Evolutionary conservation across 345 rosid genomes (phyloP), one percentile per base, ranked within the genome.

Genomic region (Alliaria petiolata): DNA sequence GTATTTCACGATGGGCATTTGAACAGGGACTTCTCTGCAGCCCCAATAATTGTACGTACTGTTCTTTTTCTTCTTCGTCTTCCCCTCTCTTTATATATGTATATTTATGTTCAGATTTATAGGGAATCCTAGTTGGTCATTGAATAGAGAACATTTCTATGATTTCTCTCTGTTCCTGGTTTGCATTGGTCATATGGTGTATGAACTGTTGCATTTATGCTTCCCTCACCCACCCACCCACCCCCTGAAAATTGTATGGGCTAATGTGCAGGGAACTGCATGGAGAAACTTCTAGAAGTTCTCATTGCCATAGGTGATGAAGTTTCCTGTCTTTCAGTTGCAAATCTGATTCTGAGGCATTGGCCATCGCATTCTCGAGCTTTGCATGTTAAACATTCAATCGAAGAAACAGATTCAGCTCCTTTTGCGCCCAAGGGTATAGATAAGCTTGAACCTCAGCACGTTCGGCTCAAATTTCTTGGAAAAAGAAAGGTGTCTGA

Each of bases 331-430:
- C 90, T 95, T 60, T 84, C 97, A 67, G 88, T 95, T 43, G 91
- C 96, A 40, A 91, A 91, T 69, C 79, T 95, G 87, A 95, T 95
- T 81, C 78, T 95, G 83, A 87, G 93, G 82, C 97, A 86, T 45
- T 95, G 99, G 99, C 99, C 99, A 62, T 95, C 95, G 25, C 99
- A 95, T 87, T 77, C 92, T 80, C 95, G 99, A 73, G 96, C 99
- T 49, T 76, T 91, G 84, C 78, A 83, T 76, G 97, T 95, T 42
- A 89, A 91, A 85, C 75, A 63, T 58, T 82, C 85, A 33, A 89
- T 91, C 57, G 88, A 91, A 81, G 96, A 89, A 65, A 74, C 86
- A 57, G 96, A 91, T 47, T 67, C 84, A 54, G 81, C 83, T 72
- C 97, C 91, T 34, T 91, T 89, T 85, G 86, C 88, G 56, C 97